Evolutionary conservation across 2,329 filamentous ascomycete genomes (phyloP).

Genomic region (Alternaria hordeiaustralica): DNA sequence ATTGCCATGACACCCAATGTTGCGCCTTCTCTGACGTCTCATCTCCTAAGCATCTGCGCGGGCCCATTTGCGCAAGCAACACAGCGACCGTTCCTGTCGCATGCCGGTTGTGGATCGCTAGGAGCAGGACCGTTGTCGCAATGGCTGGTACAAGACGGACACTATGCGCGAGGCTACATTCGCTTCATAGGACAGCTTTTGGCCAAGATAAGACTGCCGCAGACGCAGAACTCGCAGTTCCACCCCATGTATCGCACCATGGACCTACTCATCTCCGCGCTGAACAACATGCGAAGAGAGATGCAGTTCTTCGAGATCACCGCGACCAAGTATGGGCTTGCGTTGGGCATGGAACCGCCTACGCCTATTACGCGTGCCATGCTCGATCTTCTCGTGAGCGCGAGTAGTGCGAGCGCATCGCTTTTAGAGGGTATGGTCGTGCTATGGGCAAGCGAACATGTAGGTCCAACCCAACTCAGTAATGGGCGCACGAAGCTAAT

Average conservation of each 20-base stretch:
- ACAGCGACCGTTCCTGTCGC: constrained; percentile 69
- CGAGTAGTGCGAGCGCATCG: constrained; percentile 57
- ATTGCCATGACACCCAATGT: constrained; percentile 28
- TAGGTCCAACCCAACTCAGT: constrained; percentile 30
- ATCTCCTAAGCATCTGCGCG: constrained; percentile 61
- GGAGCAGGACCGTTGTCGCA: constrained; percentile 62
- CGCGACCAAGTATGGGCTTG: constrained; percentile 65
- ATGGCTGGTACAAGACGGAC: constrained; percentile 75
- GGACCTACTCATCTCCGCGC: constrained; percentile 67
- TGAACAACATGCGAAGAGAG: constrained; percentile 71
- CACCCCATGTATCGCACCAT: constrained; percentile 63
- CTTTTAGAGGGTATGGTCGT: constrained; percentile 73
- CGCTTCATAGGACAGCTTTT: constrained; percentile 71
- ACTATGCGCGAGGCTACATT: constrained; percentile 75
- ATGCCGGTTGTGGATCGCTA: constrained; percentile 68
- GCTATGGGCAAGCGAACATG: constrained; percentile 78
- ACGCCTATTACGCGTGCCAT: constrained; percentile 61
- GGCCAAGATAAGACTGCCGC: constrained; percentile 64
- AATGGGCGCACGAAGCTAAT: constrained; percentile 9
- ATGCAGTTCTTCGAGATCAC: constrained; percentile 72
- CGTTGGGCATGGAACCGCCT: constrained; percentile 54
- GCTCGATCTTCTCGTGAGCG: constrained; percentile 66
- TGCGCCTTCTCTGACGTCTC: constrained; percentile 60
- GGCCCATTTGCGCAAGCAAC: constrained; percentile 63
- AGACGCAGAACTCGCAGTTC: constrained; percentile 51